Base-by-base conservation (phyloP, 2,329 filamentous ascomycete species). In the Fusarium fracticaudum region DNA sequence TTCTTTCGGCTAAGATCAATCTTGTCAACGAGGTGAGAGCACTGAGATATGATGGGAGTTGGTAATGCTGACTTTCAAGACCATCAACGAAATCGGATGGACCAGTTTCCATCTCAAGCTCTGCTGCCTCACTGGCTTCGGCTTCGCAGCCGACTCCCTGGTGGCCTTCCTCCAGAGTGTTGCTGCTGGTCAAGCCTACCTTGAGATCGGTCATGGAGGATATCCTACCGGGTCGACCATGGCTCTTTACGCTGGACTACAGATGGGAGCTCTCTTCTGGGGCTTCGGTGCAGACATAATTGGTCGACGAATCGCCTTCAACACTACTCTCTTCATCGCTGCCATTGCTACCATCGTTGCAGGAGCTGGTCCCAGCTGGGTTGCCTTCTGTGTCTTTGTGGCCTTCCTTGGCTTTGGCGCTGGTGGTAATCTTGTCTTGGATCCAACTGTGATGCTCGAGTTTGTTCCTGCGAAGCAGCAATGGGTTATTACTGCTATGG, bases 181-280 rank as follows among this genome's bases (percentile, higher is more conserved):
- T 33, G 55, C 41, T 18, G 55, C 55, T 1, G 40, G 31, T 2
- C 55, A 59, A 29, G 55, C 55, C 3, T 48, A 48, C 55, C 55
- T 59, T 35, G 41, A 59, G 18, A 59, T 59, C 10, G 55, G 31
- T 1, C 31, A 59, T 7, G 55, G 41, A 8, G 41, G 31, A 1
- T 59, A 59, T 48, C 8, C 41, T 48, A 48, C 55, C 0, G 41
- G 55, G 0, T 48, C 55, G 0, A 48, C 31, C 2, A 59, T 59
- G 31, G 55, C 55, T 37, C 41, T 59, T 2, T 59, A 59, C 6
- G 55, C 55, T 1, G 55, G 55, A 17, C 40, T 59, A 0, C 55
- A 59, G 18, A 59, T 48, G 12, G 64, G 64, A 15, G 64, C 64
- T 8, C 24, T 66, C 6, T 64, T 66, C 59, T 66, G 64, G 64